Conservation (phyloP, 1,284 basidiomycete species). For the Fistulinella cinereoalba region DNA sequence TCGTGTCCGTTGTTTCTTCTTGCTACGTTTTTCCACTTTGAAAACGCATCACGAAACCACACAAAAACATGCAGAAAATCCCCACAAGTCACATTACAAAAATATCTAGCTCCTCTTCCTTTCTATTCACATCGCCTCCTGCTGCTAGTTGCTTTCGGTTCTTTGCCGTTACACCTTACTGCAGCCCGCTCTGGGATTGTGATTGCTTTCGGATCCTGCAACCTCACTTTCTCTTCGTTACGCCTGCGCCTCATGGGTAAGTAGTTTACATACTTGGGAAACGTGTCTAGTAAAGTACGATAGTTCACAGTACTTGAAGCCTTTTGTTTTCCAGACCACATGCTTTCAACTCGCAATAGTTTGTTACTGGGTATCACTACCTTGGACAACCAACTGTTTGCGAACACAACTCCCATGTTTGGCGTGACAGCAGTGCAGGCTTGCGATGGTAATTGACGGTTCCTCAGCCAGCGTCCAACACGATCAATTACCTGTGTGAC, state of each 20-base stretch:
- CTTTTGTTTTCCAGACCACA: conserved; percentile 7
- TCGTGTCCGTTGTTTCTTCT: conserved; percentile 32
- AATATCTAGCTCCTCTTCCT: conserved; percentile 36
- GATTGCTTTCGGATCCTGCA: conserved; percentile 20
- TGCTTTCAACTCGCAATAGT: too few species aligned
- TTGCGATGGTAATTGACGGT: too few species aligned
- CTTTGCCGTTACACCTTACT: conserved; percentile 13
- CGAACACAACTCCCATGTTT: too few species aligned
- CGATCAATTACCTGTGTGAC: too few species aligned
- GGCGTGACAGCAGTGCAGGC: too few species aligned
- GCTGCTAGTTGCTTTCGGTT: conserved; percentile 31
- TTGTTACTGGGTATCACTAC: too few species aligned
- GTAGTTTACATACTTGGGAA: conserved; percentile 39
- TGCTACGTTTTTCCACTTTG: conserved; percentile 34
- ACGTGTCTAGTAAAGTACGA: conserved; percentile 16
- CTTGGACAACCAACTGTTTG: too few species aligned
- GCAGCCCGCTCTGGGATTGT: conserved; percentile 10
- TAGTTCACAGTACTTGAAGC: conserved; percentile 17
- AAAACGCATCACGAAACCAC: conserved; percentile 39
- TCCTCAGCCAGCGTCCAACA: too few species aligned
- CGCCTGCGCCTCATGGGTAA: conserved; percentile 36
- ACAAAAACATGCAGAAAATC: conserved; percentile 51
- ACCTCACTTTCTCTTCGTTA: conserved; percentile 26
- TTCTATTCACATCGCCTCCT: conserved; percentile 14
- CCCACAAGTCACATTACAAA: conserved; percentile 39